Evolutionary conservation across 805 yeast species (phyloP).

Genomic region (Wickerhamiella alocasiicola): DNA sequence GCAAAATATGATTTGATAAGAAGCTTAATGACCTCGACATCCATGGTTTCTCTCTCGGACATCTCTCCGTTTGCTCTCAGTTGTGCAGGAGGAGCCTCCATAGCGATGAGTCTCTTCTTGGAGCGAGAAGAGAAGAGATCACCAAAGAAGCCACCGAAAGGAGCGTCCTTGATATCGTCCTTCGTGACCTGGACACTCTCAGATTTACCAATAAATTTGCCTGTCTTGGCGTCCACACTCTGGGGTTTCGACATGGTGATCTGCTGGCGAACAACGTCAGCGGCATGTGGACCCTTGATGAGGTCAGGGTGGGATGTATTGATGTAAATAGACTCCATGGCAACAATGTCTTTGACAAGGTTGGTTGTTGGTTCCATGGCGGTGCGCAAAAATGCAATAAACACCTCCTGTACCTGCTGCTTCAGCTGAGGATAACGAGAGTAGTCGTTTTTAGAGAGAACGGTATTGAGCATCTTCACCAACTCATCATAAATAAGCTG

Average conservation of each 20-base stretch:
- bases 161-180: slow-evolving; percentile 33
- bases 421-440: slow-evolving; percentile 86
- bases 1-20: slow-evolving; percentile 79
- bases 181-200: slow-evolving; percentile 20
- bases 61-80: slow-evolving; percentile 81
- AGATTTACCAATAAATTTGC: slow-evolving; percentile 51
- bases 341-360: slow-evolving; percentile 72
- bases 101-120: slow-evolving; percentile 80
- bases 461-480: slow-evolving; percentile 79
- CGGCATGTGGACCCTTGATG: slow-evolving; percentile 86
- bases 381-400: slow-evolving; percentile 68
- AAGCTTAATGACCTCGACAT: slow-evolving; percentile 90
- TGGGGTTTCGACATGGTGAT: slow-evolving; percentile 62
- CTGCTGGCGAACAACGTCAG: slow-evolving; percentile 80
- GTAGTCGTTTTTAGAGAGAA: slow-evolving; percentile 67
- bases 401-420: slow-evolving; percentile 69
- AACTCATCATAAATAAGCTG: slow-evolving; percentile 88
- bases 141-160: slow-evolving; percentile 74
- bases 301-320: slow-evolving; percentile 97
- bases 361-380: slow-evolving; percentile 75
- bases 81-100: slow-evolving; percentile 95
- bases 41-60: slow-evolving; percentile 91
- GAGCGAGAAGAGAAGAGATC: slow-evolving; percentile 88
- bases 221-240: slow-evolving; percentile 83
- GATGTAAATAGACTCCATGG: slow-evolving; percentile 80